Conservation (phyloP, 768 basidiomycete genomes). For the Boletus vermiculosoides region DNA sequence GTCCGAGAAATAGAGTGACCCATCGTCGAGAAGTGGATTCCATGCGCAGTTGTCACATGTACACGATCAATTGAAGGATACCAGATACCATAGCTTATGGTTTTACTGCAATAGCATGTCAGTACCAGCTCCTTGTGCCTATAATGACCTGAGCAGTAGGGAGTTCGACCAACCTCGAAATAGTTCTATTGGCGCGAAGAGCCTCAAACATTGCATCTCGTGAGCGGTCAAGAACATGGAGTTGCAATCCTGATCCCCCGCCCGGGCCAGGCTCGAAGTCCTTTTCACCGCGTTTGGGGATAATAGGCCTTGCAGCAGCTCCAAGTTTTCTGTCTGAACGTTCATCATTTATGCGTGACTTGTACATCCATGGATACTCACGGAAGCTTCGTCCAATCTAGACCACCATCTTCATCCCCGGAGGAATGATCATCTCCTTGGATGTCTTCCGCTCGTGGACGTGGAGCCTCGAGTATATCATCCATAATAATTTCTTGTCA, state of each 20-base stretch:
- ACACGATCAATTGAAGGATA: constrained; percentile 60
- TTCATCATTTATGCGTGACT: constrained; percentile 6
- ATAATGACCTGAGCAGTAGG: not conserved
- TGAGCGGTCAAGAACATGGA: constrained; percentile 76
- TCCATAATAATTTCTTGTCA: constrained; percentile 52
- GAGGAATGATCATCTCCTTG: constrained; percentile 49
- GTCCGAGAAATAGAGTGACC: constrained; percentile 72
- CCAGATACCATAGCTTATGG: constrained; percentile 81
- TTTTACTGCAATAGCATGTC: constrained; percentile 49
- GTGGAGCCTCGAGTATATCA: constrained; percentile 52
- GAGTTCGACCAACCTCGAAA: constrained; percentile 58
- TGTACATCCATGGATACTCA: constrained; percentile 29
- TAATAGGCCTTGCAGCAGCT: constrained; percentile 55
- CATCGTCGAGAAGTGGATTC: constrained; percentile 79
- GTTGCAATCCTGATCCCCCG: constrained; percentile 71
- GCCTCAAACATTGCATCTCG: constrained; percentile 87
- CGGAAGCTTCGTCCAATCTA: constrained; percentile 84
- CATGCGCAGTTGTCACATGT: constrained; percentile 69
- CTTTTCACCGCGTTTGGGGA: constrained; percentile 96
- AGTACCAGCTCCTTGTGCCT: not conserved
- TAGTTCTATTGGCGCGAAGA: constrained; percentile 67
- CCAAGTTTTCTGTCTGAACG: constrained; percentile 20
- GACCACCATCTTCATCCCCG: constrained; percentile 71
- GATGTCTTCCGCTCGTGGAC: constrained; percentile 9
- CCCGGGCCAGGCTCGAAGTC: constrained; percentile 83